Conservation (phyloP, 306 rosid species). For the Morella rubra region DNA sequence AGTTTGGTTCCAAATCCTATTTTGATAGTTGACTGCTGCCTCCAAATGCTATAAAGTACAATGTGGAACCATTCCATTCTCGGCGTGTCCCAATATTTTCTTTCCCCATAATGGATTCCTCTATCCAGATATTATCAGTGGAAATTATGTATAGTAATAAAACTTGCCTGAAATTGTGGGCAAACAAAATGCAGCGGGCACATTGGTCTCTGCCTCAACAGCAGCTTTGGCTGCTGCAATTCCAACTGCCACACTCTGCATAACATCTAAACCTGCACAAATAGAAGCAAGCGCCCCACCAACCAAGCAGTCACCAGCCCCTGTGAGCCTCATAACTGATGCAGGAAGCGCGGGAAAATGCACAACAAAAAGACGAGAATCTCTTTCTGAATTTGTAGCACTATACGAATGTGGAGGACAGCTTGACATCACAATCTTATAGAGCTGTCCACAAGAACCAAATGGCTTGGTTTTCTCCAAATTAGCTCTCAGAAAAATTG, state of each 20-base stretch:
- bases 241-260: slow-evolving; percentile 83
- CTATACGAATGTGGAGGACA: slow-evolving; percentile 46
- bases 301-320: slow-evolving; percentile 96
- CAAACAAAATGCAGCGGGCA: slow-evolving; percentile 56
- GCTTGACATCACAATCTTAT: slow-evolving; percentile 36
- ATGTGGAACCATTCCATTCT: neutral
- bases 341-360: slow-evolving; percentile 85
- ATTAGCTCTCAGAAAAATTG: slow-evolving; percentile 38
- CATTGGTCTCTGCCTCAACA: slow-evolving; percentile 72
- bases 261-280: slow-evolving; percentile 75
- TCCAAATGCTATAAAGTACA: neutral
- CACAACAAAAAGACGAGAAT: slow-evolving; percentile 56
- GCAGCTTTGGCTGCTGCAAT: slow-evolving; percentile 84
- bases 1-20: neutral
- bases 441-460: slow-evolving; percentile 38
- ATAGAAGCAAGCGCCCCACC: slow-evolving; percentile 72
- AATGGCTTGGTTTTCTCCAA: slow-evolving; percentile 25
- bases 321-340: slow-evolving; percentile 74
- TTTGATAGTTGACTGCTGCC: neutral
- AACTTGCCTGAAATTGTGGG: slow-evolving; percentile 57
- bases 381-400: slow-evolving; percentile 37
- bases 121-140: too few relatives aligned
- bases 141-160: too few relatives aligned
- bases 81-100: too few relatives aligned
- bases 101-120: too few relatives aligned